Base-by-base conservation (phyloP, 176 grass and related monocot genomes). In the Avena eriantha region DNA sequence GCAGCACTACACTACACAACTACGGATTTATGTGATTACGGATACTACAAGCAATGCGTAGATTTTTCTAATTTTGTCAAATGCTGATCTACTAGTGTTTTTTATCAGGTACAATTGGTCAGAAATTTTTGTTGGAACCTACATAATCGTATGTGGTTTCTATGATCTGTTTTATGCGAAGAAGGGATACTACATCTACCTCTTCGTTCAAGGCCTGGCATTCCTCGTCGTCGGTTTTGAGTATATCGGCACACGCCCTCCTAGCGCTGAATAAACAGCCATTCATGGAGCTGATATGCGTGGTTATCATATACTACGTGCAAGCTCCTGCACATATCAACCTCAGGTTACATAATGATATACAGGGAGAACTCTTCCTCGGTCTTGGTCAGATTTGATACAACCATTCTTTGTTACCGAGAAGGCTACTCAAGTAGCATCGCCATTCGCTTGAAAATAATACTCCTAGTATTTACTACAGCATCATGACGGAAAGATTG, bases 141-240 rank as follows among this genome's bases (percentile, higher is more conserved):
- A 67, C 74, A 82, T 95, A 69, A 45, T 98, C 8, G 43, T 91
- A 53, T 94, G 90, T 36, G 96, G 93, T 78, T 88, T 11, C 53
- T 98, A 98, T 29, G 96, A 98, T 23, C 13, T 94, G 69, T 2
- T 84, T 35, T 84, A 91, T 49, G 75, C 92, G 47, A 91, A 92
- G 10, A 96, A 90, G 75, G 90, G 92, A 86, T 98, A 98, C 71
- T 96, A 78, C 84, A 83, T 96, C 57, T 98, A 85, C 69, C 92
- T 98, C 61, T 91, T 92, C 75, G 47, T 92, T 84, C 96, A 96
- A 82, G 87, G 93, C 22, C 48, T 86, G 3, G 85, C 92, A 76
- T 98, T 98, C 76, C 84, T 98, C 22, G 85, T 98, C 22, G 80
- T 80, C 5, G 93, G 93, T 60, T 92, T 92, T 88, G 93, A 92